Evolutionary conservation across 805 yeast species (phyloP).

Genomic region (Hanseniaspora jakobsenii): DNA sequence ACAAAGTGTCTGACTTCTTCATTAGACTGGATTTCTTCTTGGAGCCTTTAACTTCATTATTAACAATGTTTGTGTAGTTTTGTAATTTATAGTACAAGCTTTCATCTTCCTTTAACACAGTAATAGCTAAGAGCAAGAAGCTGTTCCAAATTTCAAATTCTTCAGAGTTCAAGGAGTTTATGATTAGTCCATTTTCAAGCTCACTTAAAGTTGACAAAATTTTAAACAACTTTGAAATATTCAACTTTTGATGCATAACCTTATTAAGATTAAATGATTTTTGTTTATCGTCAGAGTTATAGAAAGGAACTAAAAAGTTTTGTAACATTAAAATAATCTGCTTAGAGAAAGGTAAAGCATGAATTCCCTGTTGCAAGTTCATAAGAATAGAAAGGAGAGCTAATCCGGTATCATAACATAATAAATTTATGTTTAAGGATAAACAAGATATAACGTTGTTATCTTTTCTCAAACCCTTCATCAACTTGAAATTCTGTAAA

Average conservation of each 20-base stretch:
- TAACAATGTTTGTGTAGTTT: constrained; percentile 17
- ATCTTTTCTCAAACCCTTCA: constrained; percentile 41
- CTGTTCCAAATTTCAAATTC: constrained; percentile 45
- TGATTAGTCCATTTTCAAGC: constrained; percentile 17
- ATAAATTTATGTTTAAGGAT: constrained; percentile 34
- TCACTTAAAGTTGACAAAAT: constrained; percentile 13
- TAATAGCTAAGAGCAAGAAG: constrained; percentile 45
- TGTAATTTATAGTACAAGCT: constrained; percentile 23
- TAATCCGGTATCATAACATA: constrained; percentile 27
- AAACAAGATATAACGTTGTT: constrained; percentile 36
- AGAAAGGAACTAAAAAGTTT: constrained; percentile 13
- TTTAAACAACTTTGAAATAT: constrained; percentile 9
- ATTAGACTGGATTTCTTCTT: constrained; percentile 12
- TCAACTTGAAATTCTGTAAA: constrained; percentile 43
- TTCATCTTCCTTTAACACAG: constrained; percentile 29
- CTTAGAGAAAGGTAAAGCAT: constrained; percentile 7
- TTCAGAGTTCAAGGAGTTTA: constrained; percentile 20
- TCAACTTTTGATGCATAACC: constrained; percentile 18
- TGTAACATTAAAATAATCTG: constrained; percentile 4
- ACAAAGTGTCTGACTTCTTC: constrained; percentile 13
- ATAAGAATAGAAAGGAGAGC: not conserved
- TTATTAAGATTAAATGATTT: constrained; percentile 18
- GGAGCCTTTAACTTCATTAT: constrained; percentile 1
- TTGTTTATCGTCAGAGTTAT: constrained; percentile 4
- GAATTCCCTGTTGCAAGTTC: constrained; percentile 1